Conservation (phyloP, 306 rosid species). For the Alnus rubra region DNA sequence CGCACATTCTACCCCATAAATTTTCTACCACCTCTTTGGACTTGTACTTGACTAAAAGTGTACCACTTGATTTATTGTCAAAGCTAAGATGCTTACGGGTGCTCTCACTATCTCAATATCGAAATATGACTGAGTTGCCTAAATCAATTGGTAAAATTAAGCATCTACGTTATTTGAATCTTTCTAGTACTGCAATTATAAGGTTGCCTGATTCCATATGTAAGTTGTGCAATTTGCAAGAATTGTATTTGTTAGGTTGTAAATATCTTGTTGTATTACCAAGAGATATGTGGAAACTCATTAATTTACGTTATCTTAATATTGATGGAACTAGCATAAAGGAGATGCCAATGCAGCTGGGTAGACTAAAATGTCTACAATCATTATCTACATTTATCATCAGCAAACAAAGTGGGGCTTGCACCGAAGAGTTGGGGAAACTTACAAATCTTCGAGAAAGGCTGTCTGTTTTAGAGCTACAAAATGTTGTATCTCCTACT, state of each 20-base stretch:
- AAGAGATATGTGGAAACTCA: conserved; percentile 16
- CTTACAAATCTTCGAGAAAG: not conserved
- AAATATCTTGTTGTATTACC: not conserved
- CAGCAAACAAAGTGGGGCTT: not conserved
- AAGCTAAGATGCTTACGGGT: not conserved
- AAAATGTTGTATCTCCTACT: not conserved
- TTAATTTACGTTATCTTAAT: conserved; percentile 14
- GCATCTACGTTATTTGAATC: conserved; percentile 21
- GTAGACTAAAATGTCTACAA: not conserved
- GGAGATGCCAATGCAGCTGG: too few species aligned
- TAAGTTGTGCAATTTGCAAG: conserved; percentile 17
- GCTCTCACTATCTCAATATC: not conserved
- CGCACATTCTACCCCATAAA: not conserved
- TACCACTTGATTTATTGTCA: not conserved
- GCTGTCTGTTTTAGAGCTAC: not conserved
- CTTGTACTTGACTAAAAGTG: not conserved
- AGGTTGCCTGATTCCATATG: conserved; percentile 14
- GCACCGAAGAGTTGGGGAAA: not conserved
- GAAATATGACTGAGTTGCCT: not conserved
- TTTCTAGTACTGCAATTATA: not conserved
- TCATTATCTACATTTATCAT: too few species aligned
- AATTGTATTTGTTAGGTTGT: not conserved
- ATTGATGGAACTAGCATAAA: not conserved
- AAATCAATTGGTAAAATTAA: conserved; percentile 8
- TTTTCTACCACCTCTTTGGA: not conserved